Conservation (phyloP, 345 rosid genomes). For the Kandelia obovata region DNA sequence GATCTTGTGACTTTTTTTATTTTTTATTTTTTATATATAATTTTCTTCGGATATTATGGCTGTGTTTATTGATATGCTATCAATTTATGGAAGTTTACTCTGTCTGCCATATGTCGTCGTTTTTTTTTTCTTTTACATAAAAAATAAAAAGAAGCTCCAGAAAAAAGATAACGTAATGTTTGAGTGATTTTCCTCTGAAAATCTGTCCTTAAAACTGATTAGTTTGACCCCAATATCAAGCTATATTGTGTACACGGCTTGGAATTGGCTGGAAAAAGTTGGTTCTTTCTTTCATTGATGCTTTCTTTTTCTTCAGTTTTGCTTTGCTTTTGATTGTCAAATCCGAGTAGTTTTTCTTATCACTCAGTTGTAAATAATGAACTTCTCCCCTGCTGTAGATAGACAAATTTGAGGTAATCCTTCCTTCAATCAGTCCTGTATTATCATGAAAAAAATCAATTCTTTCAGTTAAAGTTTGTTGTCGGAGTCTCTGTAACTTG, state of each 20-base stretch:
- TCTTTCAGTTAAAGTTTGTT: neutral
- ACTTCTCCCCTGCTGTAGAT: neutral
- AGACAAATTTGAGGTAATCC: neutral
- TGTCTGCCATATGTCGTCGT: no score
- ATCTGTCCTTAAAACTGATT: neutral
- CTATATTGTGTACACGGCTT: neutral
- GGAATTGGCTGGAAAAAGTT: neutral
- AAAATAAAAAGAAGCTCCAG: no score
- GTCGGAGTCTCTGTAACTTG: neutral
- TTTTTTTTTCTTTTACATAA: no score
- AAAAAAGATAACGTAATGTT: no score
- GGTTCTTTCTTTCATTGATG: neutral
- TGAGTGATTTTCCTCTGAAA: neutral
- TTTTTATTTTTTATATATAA: no score
- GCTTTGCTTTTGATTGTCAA: neutral
- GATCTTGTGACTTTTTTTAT: neutral
- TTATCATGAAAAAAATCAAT: neutral
- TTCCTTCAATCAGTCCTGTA: neutral
- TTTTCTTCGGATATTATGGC: no score
- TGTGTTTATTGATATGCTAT: no score
- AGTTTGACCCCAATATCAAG: neutral
- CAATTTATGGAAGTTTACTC: no score
- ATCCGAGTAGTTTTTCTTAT: neutral
- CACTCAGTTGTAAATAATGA: neutral
- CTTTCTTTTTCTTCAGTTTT: neutral